A percentile compares a stretch with the other conserved stretches of the same genome.
Evolutionary conservation across 768 basidiomycete species (phyloP).

Genomic region (Amanita molliuscula): DNA sequence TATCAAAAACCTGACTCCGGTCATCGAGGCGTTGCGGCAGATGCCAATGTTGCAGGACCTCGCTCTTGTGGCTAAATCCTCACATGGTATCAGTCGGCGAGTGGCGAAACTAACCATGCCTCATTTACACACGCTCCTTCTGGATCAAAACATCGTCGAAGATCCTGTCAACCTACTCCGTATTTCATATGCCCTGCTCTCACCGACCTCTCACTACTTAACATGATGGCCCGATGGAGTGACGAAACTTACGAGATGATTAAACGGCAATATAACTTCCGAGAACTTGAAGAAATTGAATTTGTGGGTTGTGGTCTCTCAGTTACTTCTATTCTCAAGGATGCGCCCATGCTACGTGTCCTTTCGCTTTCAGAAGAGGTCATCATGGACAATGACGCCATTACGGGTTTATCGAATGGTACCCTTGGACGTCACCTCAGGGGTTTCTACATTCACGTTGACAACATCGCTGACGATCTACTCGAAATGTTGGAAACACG

Average conservation of each 20-base stretch:
- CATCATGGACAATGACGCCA: neutral
- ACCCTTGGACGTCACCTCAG: neutral
- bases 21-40: neutral
- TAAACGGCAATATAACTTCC: neutral
- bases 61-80: no score
- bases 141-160: neutral
- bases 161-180: neutral
- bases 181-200: neutral
- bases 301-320: neutral
- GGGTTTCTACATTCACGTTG: neutral
- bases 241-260: neutral
- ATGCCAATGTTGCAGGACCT: neutral
- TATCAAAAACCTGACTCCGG: neutral
- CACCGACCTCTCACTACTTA: neutral
- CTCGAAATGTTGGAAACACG: neutral
- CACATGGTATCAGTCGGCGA: no score
- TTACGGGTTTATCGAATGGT: neutral
- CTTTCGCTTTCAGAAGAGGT: neutral
- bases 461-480: neutral
- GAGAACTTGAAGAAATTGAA: neutral
- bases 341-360: neutral
- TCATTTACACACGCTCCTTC: neutral
- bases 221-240: neutral
- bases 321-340: neutral
- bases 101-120: neutral